These are phyloP conservation scores for Phytophthora pisi DNA, from an alignment of 352 stramenopile genomes.

Conservation along the genomic window DNA sequence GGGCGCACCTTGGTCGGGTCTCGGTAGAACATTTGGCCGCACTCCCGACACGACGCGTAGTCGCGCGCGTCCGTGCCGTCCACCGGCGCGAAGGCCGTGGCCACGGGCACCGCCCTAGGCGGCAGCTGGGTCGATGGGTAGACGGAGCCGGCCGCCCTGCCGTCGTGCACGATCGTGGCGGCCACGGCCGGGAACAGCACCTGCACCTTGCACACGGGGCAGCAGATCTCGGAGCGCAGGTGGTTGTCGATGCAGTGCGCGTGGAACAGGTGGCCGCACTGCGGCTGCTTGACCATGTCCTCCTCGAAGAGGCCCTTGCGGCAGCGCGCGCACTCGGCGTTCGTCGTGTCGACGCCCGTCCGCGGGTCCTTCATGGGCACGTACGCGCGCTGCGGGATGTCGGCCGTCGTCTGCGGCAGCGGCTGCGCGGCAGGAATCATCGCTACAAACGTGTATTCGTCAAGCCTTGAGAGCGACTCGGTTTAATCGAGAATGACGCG, in stretches of 20 bases:
- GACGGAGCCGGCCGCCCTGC: conserved; percentile 7
- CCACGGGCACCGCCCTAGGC: conserved; percentile 27
- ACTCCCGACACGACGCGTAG: conserved; percentile 67
- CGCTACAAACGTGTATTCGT: not conserved
- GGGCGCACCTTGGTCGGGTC: conserved; percentile 54
- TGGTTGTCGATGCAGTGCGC: conserved; percentile 60
- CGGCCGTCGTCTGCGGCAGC: conserved; percentile 35
- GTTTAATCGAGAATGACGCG: conserved; percentile 17
- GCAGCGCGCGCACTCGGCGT: conserved; percentile 49
- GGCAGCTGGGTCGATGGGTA: conserved; percentile 29
- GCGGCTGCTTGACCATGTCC: conserved; percentile 58
- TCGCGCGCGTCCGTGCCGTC: conserved; percentile 41
- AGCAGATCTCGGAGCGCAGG: conserved; percentile 49
- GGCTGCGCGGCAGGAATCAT: conserved; percentile 38
- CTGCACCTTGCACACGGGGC: conserved; percentile 64
- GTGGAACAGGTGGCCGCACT: conserved; percentile 72
- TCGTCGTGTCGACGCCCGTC: conserved; percentile 27
- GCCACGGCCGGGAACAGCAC: conserved; percentile 58
- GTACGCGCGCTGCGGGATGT: conserved; percentile 35
- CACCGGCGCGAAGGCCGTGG: conserved; percentile 36
- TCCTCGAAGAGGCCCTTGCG: conserved; percentile 33
- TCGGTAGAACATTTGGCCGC: conserved; percentile 68
- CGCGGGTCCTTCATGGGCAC: conserved; percentile 21
- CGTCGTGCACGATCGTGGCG: conserved; percentile 22
- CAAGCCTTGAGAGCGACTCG: not conserved